phyloP scores from a whole-genome alignment of 306 rosid species.

The Spatholobus suberectus region DNA sequence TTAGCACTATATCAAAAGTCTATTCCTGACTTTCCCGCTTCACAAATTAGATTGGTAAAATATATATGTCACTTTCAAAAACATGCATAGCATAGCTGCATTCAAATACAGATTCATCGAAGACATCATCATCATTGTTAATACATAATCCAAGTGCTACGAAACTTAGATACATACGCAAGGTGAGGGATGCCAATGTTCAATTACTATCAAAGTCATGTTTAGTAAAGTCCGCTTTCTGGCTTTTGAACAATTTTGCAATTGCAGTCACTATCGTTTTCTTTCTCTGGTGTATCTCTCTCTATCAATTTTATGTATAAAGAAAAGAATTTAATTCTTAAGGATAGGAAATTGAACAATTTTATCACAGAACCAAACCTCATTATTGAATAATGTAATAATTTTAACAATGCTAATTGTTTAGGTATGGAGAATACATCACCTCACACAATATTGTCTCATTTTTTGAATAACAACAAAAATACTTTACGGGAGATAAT shows the following conservation, averaged over 20 bases:
- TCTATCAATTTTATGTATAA: not conserved
- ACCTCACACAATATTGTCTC: too few relatives aligned
- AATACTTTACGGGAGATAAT: too few relatives aligned
- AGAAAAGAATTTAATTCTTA: not conserved
- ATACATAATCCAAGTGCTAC: constrained; percentile 14
- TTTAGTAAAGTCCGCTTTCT: not conserved
- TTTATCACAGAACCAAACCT: too few relatives aligned
- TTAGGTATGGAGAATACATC: too few relatives aligned
- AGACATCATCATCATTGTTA: not conserved
- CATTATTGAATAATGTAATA: too few relatives aligned
- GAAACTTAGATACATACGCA: constrained; percentile 32
- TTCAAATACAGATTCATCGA: not conserved
- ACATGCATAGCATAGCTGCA: not conserved
- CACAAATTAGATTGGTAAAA: constrained; percentile 1
- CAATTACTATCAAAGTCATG: constrained; percentile 30
- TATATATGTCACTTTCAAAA: constrained; percentile 20
- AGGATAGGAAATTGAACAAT: not conserved
- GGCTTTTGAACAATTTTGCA: not conserved
- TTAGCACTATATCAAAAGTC: not conserved
- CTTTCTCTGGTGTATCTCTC: not conserved
- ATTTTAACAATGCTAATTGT: too few relatives aligned
- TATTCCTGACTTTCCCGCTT: not conserved
- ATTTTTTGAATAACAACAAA: too few relatives aligned
- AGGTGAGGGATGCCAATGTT: constrained; percentile 34
- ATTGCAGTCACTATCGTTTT: constrained; percentile 22